Conservation (phyloP, 306 rosid genomes). For the Bauhinia variegata region DNA sequence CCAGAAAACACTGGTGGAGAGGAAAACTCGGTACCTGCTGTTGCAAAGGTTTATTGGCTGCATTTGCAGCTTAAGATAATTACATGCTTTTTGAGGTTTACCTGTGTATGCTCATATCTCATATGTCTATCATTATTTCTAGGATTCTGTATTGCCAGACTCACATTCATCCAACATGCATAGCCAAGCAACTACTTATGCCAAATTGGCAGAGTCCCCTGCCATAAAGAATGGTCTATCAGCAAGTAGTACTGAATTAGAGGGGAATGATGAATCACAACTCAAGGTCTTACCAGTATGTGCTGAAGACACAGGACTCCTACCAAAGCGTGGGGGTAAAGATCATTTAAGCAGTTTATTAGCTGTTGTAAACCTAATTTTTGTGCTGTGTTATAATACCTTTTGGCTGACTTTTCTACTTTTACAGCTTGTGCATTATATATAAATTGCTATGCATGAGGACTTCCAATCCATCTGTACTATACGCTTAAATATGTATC, state of each 20-base stretch:
- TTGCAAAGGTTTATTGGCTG: constrained; percentile 36
- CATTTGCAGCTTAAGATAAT: constrained; percentile 28
- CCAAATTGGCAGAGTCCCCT: constrained; percentile 72
- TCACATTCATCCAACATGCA: constrained; percentile 58
- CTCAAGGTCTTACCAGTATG: constrained; percentile 68
- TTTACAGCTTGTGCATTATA: not conserved
- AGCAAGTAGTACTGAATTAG: constrained; percentile 38
- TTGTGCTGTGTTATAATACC: not conserved
- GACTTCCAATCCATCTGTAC: constrained; percentile 9
- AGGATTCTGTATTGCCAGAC: constrained; percentile 47
- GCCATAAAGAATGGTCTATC: constrained; percentile 46
- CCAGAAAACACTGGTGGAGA: too few relatives aligned
- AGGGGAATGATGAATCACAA: constrained; percentile 41
- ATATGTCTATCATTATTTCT: constrained; percentile 17
- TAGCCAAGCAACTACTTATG: constrained; percentile 68
- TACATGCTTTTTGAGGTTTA: constrained; percentile 16
- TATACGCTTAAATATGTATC: not conserved
- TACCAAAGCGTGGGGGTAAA: constrained; percentile 74
- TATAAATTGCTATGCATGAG: not conserved
- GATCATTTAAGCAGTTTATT: constrained; percentile 26
- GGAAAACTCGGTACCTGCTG: not conserved
- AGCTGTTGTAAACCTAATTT: constrained; percentile 7
- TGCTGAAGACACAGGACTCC: constrained; percentile 72
- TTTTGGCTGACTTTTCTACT: constrained; percentile 6
- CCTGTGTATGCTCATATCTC: constrained; percentile 29